Base-by-base conservation (phyloP, 2,329 filamentous ascomycete species). In the Penicillium sp. region DNA sequence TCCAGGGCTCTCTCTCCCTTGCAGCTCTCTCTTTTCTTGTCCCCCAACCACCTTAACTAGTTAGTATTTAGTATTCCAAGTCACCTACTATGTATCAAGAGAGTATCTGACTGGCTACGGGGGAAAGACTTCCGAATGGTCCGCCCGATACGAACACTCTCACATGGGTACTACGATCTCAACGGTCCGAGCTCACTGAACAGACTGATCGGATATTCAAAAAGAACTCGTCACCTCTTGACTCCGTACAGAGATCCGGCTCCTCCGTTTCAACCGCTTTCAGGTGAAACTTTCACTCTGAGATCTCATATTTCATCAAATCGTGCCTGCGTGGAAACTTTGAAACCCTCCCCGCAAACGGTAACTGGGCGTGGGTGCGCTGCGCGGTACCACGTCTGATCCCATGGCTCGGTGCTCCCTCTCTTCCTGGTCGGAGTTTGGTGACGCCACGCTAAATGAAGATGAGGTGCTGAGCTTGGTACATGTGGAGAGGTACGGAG, bases 81-180 rank as follows among this genome's bases (percentile, higher is more conserved):
- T 18, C 18, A 18, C 18, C 18, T 18, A 18, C 18, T 18, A 18
- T 18, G 18, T 18, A 18, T 18, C 18, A 18, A 18, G 18, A 8
- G 24, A 27, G 8, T 4, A 34, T 49, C 51, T 44, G 34, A 46
- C 38, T 56, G 50, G 58, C 63, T 63, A 63, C 59, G 57, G 54
- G 56, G 58, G 55, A 49, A 49, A 24, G 56, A 16, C 52, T 64
- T 62, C 60, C 62, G 58, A 63, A 60, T 55, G 55, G 55, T 64
- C 60, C 59, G 59, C 45, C 41, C 56, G 53, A 58, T 53, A 52
- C 47, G 45, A 53, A 50, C 22, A 43, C 21, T 22, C 13, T 10
- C 43, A 34, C 42, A 34, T 50, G 24, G 31, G 24, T 14, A 14
- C 24, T 45, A 45, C 43, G 41, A 51, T 51, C 34, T 52, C 34